Evolutionary conservation across 352 stramenopile genomes (phyloP), one percentile per base, ranked within the genome.

Genomic region (Blastocystis sp.): DNA sequence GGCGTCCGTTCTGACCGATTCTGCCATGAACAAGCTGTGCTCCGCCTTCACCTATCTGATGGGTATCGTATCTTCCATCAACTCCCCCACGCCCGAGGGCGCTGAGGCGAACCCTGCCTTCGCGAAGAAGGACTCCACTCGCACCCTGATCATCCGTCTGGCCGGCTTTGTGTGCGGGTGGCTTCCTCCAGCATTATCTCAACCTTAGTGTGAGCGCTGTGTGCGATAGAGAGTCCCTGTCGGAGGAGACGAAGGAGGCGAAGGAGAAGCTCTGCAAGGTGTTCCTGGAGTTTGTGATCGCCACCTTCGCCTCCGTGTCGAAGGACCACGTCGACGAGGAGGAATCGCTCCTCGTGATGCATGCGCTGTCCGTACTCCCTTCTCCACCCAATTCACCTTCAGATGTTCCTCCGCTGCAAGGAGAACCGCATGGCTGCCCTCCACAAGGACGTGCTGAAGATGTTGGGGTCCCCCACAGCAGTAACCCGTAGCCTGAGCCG

Each of bases 351-450:
- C 71, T 81, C 14, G 28, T 81, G 45, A 81, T 81, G 28, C n/a
- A 57, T 38, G 71, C 43, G 3, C 71, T 81, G 6, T 57, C 71
- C 3, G 71, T 81, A 66, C 6, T 1, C 38, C 40, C 42, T 2
- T 64, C 0, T 7, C 21, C 43, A 3, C 17, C 45, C 7, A 42
- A 4, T 17, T 64, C 2, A 65, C 3, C 3, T 38, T 2, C 43
- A 81, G 71, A 54, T 81, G 42, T 59, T 66, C 43, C 71, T 81
- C 10, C 71, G 71, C 11, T 81, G 52, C 71, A 81, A 81, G 71
- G 48, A 45, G 24, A 81, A 81, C 57, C 54, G 71, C 21, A 21
- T 81, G 28, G 48, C 28, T 19, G 71, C 48, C 11, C 43, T 81
- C 48, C 42, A 66, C 14, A 48, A 57, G 71, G 52, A 59, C 43